A percentile compares a stretch with the other conserved stretches of the same genome.
Evolutionary conservation across 257 asterid genomes (phyloP).

Genomic region (Paraleonurus japonicus): DNA sequence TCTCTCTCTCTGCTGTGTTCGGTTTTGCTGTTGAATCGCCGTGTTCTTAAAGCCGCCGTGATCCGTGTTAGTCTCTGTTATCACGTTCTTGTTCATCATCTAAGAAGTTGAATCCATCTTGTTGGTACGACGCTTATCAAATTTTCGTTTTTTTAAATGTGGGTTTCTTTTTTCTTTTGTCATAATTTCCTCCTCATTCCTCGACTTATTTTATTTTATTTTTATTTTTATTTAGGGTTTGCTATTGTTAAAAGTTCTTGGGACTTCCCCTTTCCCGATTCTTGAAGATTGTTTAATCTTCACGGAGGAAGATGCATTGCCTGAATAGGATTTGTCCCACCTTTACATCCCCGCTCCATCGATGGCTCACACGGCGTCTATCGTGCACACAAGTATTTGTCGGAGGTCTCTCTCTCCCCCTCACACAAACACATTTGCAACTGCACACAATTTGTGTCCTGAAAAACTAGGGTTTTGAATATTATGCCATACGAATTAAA

Average conservation of each 20-base stretch:
- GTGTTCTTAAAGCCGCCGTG: too few species aligned
- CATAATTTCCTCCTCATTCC: neutral
- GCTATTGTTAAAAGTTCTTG: neutral
- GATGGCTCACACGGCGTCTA: constrained; percentile 25
- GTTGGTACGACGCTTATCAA: too few species aligned
- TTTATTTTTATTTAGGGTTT: neutral
- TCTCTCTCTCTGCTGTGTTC: too few species aligned
- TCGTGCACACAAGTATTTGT: constrained; percentile 35
- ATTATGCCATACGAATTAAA: neutral
- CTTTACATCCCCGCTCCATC: neutral
- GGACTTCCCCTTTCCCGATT: neutral
- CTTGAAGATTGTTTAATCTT: constrained; percentile 12
- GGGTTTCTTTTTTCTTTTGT: too few species aligned
- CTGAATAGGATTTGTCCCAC: constrained; percentile 11
- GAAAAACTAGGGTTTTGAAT: neutral
- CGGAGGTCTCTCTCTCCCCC: constrained; percentile 39
- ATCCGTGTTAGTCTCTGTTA: too few species aligned
- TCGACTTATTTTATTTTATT: neutral
- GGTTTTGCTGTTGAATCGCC: too few species aligned
- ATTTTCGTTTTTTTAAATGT: too few species aligned
- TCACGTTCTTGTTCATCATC: neutral
- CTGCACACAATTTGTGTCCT: neutral
- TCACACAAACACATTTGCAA: neutral
- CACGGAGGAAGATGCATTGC: constrained; percentile 20
- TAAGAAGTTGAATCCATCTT: neutral